These are phyloP conservation scores for Cordyceps fumosorosea DNA, from an alignment of 2,329 filamentous ascomycete genomes.

Conservation along the genomic window DNA sequence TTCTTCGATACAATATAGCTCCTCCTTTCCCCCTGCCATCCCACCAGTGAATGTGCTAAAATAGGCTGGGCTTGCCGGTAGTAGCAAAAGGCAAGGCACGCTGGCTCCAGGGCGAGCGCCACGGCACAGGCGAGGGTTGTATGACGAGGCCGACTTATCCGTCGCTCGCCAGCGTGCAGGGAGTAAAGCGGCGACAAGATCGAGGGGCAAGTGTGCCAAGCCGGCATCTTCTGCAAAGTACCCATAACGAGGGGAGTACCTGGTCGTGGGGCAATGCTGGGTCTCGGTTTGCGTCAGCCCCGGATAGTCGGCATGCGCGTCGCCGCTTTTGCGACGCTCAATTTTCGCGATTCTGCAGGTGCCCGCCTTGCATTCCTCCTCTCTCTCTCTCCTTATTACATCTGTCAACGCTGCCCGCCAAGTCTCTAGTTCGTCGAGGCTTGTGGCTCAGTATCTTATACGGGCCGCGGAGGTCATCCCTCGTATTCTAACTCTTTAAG, in stretches of 20 bases:
- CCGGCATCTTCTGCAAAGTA: background rate
- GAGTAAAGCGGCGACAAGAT: background rate
- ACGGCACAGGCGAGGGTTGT: background rate
- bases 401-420: too few relatives aligned
- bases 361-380: too few relatives aligned
- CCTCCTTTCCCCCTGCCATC: background rate
- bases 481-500: too few relatives aligned
- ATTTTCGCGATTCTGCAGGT: too few relatives aligned
- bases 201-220: background rate
- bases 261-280: background rate
- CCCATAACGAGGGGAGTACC: too few relatives aligned
- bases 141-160: slow-evolving; percentile 6
- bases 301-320: slow-evolving; percentile 8
- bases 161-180: background rate
- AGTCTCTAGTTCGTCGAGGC: too few relatives aligned
- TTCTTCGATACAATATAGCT: background rate
- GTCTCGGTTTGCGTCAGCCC: background rate
- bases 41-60: background rate
- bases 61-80: background rate
- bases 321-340: slow-evolving; percentile 2
- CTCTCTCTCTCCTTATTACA: too few relatives aligned
- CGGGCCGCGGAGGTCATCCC: too few relatives aligned
- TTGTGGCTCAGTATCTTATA: too few relatives aligned
- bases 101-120: background rate
- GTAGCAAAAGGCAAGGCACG: background rate